Percentiles rank a stretch among this genome's conserved stretches.
These are phyloP conservation scores for Aspergillus nidulans DNA, from an alignment of 495 filamentous ascomycete genomes.

Conservation along the genomic window DNA sequence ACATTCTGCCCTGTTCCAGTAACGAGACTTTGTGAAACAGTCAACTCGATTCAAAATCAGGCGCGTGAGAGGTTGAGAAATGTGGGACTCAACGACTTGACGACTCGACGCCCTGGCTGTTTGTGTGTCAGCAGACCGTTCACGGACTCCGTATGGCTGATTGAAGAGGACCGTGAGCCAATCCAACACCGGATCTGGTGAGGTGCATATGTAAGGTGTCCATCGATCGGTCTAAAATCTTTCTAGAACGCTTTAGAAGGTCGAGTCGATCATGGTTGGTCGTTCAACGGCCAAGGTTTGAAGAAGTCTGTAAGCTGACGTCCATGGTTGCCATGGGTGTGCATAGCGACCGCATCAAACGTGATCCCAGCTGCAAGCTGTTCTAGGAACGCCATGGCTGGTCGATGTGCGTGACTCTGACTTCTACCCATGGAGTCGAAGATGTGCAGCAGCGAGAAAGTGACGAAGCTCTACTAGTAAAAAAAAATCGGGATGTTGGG, in stretches of 20 bases:
- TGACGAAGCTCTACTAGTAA: background rate
- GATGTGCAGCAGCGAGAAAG: background rate
- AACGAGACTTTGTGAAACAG: constrained; percentile 6
- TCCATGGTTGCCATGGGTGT: background rate
- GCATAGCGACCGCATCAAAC: background rate
- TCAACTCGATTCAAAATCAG: background rate
- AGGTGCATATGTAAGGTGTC: background rate
- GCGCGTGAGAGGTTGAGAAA: background rate
- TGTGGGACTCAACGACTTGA: background rate
- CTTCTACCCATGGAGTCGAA: background rate
- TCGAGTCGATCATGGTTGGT: background rate
- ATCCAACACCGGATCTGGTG: background rate
- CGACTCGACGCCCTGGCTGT: background rate
- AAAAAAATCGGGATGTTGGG: background rate
- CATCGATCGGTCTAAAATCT: background rate
- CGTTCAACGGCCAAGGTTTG: background rate
- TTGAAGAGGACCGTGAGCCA: background rate
- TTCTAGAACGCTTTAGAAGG: constrained; percentile 11
- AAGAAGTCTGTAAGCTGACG: background rate
- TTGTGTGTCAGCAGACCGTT: constrained; percentile 11
- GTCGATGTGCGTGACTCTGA: background rate
- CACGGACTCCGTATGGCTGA: background rate
- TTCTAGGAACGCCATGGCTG: background rate
- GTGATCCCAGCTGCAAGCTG: background rate
- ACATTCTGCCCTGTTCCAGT: background rate